Evolutionary conservation across 495 filamentous ascomycete genomes (phyloP).

Genomic region (Clohesyomyces aquaticus): DNA sequence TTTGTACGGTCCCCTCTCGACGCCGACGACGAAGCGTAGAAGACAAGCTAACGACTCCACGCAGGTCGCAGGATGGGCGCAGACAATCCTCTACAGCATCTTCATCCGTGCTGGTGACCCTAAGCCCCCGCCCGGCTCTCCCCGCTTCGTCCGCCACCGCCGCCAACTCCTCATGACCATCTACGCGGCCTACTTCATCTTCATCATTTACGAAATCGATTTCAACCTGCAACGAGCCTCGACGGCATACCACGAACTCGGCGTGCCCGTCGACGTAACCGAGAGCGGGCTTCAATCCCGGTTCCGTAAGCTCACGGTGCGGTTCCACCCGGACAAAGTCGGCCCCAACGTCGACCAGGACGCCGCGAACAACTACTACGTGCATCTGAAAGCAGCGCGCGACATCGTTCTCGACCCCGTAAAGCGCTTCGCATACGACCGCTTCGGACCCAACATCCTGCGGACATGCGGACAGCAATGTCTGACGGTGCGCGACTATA

Average conservation of each 20-base stretch:
- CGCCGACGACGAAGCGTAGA: too few species aligned
- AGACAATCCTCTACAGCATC: conserved; percentile 82
- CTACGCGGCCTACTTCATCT: conserved; percentile 80
- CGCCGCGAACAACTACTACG: conserved; percentile 66
- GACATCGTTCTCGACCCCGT: conserved; percentile 81
- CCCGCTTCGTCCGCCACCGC: conserved; percentile 70
- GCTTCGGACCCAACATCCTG: conserved; percentile 77
- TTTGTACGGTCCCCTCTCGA: conserved; percentile 10
- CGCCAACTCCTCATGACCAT: conserved; percentile 81
- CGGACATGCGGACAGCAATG: conserved; percentile 68
- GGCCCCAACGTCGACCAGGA: conserved; percentile 44
- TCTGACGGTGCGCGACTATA: conserved; percentile 72
- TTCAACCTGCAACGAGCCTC: conserved; percentile 69
- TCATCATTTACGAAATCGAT: conserved; percentile 93
- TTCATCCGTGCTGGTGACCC: conserved; percentile 90
- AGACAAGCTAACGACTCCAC: conserved; percentile 42
- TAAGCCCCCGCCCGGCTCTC: conserved; percentile 72
- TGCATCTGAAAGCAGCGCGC: conserved; percentile 78
- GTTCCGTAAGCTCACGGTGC: conserved; percentile 81
- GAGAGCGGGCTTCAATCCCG: conserved; percentile 80
- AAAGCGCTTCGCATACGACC: conserved; percentile 88
- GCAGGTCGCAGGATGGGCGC: conserved; percentile 78
- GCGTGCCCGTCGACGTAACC: conserved; percentile 66
- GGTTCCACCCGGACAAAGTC: conserved; percentile 89
- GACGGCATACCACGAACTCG: conserved; percentile 77